phyloP scores from a whole-genome alignment of 208 protist species.

The Acanthamoeba triangularis region DNA sequence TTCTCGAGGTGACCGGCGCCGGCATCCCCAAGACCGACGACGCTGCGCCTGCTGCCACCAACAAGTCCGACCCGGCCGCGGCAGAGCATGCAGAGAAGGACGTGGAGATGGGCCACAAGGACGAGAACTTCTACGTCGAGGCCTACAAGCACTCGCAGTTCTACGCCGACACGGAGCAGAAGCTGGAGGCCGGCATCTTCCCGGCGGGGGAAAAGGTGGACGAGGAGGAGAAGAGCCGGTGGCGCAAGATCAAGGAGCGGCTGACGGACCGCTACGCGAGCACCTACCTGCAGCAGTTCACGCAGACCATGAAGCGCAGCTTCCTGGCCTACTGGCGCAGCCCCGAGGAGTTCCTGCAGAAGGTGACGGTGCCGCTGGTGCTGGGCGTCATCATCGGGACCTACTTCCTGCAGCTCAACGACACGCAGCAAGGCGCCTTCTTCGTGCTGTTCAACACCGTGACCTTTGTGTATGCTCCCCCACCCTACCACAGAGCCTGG shows the following conservation, averaged over 20 bases:
- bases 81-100: not conserved
- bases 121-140: slow-evolving; percentile 18
- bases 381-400: slow-evolving; percentile 40
- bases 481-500: not conserved
- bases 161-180: not conserved
- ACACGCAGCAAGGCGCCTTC: not conserved
- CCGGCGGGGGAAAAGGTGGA: not conserved
- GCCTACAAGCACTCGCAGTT: slow-evolving; percentile 61
- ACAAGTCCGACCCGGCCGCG: not conserved
- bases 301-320: not conserved
- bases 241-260: slow-evolving; percentile 13
- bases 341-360: not conserved
- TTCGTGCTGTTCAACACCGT: not conserved
- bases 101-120: not conserved
- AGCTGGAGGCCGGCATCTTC: not conserved
- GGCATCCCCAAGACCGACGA: not conserved
- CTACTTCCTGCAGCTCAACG: slow-evolving; percentile 12
- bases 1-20: slow-evolving; percentile 59
- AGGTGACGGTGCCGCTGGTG: not conserved
- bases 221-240: slow-evolving; percentile 27
- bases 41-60: no score
- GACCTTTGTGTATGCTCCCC: not conserved
- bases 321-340: not conserved
- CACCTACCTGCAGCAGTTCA: slow-evolving; percentile 12
- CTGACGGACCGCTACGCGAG: slow-evolving; percentile 27